Base-by-base conservation (phyloP, 495 filamentous ascomycete species). In the Aspergillus sclerotioniger region DNA sequence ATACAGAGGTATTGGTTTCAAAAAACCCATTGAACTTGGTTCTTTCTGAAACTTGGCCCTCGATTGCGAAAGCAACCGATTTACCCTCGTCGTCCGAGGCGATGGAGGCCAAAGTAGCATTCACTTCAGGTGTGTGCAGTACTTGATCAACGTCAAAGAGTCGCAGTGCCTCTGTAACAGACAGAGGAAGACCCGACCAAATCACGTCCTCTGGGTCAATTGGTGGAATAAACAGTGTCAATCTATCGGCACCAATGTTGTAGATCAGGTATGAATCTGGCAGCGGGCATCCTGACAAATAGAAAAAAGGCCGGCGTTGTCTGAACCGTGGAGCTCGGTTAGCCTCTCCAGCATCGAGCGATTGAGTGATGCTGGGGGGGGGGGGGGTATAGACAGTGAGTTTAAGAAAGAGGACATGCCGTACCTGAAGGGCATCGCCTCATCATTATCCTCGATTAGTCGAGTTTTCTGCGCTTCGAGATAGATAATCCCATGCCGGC, bases 301-400 rank as follows among this genome's bases (percentile, higher is more conserved):
- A 98, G 84, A 89, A 96, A 79, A 99, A 98, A 64, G 83, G 86
- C 51, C 95, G 88, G 63, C 92, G 88, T 74, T 99, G 95, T 61
- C 75, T 78, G 50, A n/a, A n/a, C n/a, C 9, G 35, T 8, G 19
- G 37, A 21, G 33, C 41, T 35, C 51, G 49, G 62, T 51, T 21
- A 65, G 17, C 51, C 9, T 6, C 37, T 25, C 25, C 25, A 25
- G 25, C 25, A 25, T 25, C 51, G 28, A 19, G 37, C 10, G 5
- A 53, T 49, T 31, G 9, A 37, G n/a, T 20, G 1, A 17, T 8
- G 8, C 39, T 8, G 9, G 19, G 28, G 29, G 9, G 10, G 9
- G 19, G 28, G 29, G 9, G 10, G 17, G 13, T 17, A 7, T 25
- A n/a, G 43, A 31, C 44, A 17, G 32, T 13, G 12, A 8, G 9